phyloP scores from a whole-genome alignment of 441 rosid genomes.

The Populus hybrid region DNA sequence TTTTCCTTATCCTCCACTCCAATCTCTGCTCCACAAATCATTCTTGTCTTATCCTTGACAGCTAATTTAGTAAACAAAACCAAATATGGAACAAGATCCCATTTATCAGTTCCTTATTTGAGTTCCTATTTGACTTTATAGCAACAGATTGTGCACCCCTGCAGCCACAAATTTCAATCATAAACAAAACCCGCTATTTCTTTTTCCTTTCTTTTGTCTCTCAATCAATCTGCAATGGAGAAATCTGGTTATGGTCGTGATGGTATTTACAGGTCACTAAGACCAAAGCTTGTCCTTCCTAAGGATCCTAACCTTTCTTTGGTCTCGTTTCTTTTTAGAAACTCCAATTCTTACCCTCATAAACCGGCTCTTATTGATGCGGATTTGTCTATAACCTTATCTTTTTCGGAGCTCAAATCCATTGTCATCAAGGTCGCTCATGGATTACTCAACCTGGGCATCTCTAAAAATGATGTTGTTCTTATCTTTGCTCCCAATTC shows the following conservation, averaged over 20 bases:
- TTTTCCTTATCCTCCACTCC: background rate
- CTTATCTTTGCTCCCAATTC: constrained; percentile 71
- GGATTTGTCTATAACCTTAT: constrained; percentile 42
- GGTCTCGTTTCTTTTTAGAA: constrained; percentile 58
- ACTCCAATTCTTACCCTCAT: constrained; percentile 45
- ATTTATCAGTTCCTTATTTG: background rate
- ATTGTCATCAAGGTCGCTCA: constrained; percentile 48
- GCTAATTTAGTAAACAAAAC: background rate
- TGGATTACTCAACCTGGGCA: constrained; percentile 57
- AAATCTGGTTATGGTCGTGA: constrained; percentile 83
- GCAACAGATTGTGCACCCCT: background rate
- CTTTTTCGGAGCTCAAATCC: constrained; percentile 60
- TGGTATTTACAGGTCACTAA: constrained; percentile 67
- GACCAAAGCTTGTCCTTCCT: constrained; percentile 55
- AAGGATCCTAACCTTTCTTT: constrained; percentile 59
- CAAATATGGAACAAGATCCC: background rate
- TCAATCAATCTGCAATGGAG: constrained; percentile 41
- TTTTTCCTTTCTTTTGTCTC: background rate
- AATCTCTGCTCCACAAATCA: background rate
- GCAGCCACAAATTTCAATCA: background rate
- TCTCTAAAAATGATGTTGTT: constrained; percentile 56
- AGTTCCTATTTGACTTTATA: background rate
- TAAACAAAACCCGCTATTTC: background rate
- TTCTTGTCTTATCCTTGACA: background rate
- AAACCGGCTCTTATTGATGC: constrained; percentile 64